Evolutionary conservation across 176 grass and related monocot genomes (phyloP).

Genomic region (Melocanna baccifera): DNA sequence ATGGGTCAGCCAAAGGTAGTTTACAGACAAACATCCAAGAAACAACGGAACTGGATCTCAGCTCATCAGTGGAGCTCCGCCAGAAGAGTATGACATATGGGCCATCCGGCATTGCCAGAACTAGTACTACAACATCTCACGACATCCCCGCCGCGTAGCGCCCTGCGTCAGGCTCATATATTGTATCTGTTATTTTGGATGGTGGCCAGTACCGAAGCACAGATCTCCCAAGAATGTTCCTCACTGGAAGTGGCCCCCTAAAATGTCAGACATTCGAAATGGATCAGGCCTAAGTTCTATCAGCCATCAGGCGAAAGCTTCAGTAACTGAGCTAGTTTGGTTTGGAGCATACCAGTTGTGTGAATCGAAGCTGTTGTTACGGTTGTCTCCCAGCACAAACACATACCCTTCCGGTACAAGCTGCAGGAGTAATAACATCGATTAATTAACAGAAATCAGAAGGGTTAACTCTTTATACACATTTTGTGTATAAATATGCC

Average conservation of each 20-base stretch:
- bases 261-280: slow-evolving; percentile 17
- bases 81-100: neutral
- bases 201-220: slow-evolving; percentile 92
- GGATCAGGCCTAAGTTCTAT: neutral
- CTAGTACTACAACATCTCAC: neutral
- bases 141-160: neutral
- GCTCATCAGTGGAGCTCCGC: slow-evolving; percentile 12
- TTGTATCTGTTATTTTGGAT: slow-evolving; percentile 79
- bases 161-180: slow-evolving; percentile 13
- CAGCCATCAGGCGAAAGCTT: neutral
- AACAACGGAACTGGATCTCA: slow-evolving; percentile 16
- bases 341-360: slow-evolving; percentile 70
- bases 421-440: slow-evolving; percentile 35
- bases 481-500: neutral
- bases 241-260: slow-evolving; percentile 84
- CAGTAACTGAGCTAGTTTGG: neutral
- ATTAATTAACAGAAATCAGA: neutral
- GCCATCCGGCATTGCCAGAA: neutral
- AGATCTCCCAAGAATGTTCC: slow-evolving; percentile 79
- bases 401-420: slow-evolving; percentile 70
- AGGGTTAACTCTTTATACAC: neutral
- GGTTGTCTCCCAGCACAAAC: slow-evolving; percentile 95
- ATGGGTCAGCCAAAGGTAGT: slow-evolving; percentile 23
- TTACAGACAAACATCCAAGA: slow-evolving; percentile 16
- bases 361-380: slow-evolving; percentile 91